Evolutionary conservation across 2,329 filamentous ascomycete species (phyloP).

Genomic region (Pseudogymnoascus sp.): DNA sequence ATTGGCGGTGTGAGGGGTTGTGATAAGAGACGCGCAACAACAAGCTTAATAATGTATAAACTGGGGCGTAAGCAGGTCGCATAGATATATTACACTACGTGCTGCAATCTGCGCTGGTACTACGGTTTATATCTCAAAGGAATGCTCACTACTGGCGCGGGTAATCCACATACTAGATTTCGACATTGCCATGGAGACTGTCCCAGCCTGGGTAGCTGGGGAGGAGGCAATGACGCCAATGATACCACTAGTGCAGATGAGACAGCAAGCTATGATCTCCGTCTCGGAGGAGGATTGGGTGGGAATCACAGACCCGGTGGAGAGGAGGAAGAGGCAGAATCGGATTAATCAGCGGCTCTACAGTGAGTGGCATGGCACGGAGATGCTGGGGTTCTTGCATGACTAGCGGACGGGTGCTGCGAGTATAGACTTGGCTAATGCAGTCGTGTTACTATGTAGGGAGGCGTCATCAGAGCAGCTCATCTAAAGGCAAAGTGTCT

Average conservation of each 20-base stretch:
- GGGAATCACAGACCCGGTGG: constrained; percentile 23
- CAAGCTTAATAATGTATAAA: not conserved
- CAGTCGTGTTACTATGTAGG: not conserved
- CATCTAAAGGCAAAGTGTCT: not conserved
- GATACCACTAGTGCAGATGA: constrained; percentile 9
- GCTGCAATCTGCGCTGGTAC: not conserved
- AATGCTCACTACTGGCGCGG: not conserved
- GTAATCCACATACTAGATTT: not conserved
- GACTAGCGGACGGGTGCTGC: not conserved
- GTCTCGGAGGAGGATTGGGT: constrained; percentile 27
- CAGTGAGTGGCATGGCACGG: constrained; percentile 18
- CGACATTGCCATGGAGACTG: not conserved
- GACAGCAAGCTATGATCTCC: constrained; percentile 2
- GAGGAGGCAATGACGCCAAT: not conserved
- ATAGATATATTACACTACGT: not conserved
- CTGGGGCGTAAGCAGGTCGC: not conserved
- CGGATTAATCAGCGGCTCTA: constrained; percentile 22
- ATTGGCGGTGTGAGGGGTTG: too few relatives aligned
- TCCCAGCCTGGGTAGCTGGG: not conserved
- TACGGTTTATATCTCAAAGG: not conserved
- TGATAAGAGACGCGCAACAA: not conserved
- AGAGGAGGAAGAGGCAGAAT: constrained; percentile 24
- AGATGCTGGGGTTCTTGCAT: not conserved
- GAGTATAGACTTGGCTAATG: not conserved
- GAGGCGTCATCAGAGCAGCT: not conserved